These are phyloP conservation scores for Filobasidium wieringae DNA, from an alignment of 768 basidiomycete species.

Conservation along the genomic window DNA sequence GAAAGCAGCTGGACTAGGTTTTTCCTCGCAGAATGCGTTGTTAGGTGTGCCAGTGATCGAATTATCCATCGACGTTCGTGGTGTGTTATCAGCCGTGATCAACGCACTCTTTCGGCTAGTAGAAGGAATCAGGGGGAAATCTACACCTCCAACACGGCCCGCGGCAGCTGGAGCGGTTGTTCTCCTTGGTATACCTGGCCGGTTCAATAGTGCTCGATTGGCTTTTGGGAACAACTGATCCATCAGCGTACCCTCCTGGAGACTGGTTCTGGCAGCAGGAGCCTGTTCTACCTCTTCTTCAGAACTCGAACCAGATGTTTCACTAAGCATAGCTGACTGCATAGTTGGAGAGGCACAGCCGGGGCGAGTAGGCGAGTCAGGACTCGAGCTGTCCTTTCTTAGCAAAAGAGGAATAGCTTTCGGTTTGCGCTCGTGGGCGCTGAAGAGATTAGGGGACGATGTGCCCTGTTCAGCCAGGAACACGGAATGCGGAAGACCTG, in stretches of 20 bases:
- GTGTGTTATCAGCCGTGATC: background rate
- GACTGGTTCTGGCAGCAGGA: background rate
- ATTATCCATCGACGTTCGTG: background rate
- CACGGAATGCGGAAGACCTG: no score
- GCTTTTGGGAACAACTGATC: background rate
- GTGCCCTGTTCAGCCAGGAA: no score
- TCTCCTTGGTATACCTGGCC: slow-evolving; percentile 6
- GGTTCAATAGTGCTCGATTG: background rate
- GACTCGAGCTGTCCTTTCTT: background rate
- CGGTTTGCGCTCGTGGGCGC: no score
- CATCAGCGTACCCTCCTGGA: background rate
- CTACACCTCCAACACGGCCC: background rate
- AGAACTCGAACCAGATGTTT: background rate
- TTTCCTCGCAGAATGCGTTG: slow-evolving; percentile 22
- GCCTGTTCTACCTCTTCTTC: background rate
- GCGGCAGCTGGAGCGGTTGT: slow-evolving; percentile 5
- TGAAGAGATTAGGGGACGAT: no score
- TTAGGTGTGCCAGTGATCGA: slow-evolving; percentile 4
- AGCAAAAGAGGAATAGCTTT: background rate
- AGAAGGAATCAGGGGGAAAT: background rate
- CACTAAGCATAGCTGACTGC: background rate
- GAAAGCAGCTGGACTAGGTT: slow-evolving; percentile 39
- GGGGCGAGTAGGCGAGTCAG: background rate
- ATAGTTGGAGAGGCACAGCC: background rate
- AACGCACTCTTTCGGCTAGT: background rate